Evolutionary conservation across 1,284 basidiomycete species (phyloP).

Genomic region (Ceratobasidium sp.): DNA sequence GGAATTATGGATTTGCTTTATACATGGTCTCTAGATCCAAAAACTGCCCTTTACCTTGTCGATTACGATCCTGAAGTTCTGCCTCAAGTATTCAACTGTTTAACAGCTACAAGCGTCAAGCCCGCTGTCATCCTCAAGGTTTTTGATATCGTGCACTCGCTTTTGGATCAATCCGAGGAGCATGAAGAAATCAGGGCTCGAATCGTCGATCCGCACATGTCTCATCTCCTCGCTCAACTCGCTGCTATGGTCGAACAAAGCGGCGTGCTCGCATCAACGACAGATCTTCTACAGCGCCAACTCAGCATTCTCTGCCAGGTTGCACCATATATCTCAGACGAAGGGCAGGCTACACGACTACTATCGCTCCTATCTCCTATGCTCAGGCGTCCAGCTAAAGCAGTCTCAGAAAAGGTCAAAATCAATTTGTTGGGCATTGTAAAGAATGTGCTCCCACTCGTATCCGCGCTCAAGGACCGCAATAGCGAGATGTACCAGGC

Average conservation of each 20-base stretch:
- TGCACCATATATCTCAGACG: constrained; percentile 79
- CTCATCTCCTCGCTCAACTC: constrained; percentile 79
- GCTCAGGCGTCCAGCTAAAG: constrained; percentile 79
- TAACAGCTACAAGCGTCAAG: constrained; percentile 89
- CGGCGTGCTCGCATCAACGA: constrained; percentile 63
- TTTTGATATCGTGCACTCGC: constrained; percentile 87
- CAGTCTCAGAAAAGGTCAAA: constrained; percentile 90
- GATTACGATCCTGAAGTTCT: constrained; percentile 78
- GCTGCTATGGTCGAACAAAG: constrained; percentile 75
- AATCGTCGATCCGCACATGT: constrained; percentile 83
- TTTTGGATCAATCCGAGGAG: constrained; percentile 71
- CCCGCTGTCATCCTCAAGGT: constrained; percentile 83
- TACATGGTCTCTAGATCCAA: constrained; percentile 76
- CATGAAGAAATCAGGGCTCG: constrained; percentile 67
- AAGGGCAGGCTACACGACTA: constrained; percentile 80
- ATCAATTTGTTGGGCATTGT: constrained; percentile 85
- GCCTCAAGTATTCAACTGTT: constrained; percentile 83
- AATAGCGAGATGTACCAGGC: constrained; percentile 66
- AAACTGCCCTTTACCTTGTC: constrained; percentile 75
- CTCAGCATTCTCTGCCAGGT: constrained; percentile 85
- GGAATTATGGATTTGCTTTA: constrained; percentile 90
- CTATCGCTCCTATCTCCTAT: constrained; percentile 85
- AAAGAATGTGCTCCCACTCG: constrained; percentile 77
- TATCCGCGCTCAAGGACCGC: constrained; percentile 73
- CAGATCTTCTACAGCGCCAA: constrained; percentile 85